These are phyloP conservation scores for Scutellaria barbata DNA, from an alignment of 257 asterid genomes.

Conservation along the genomic window DNA sequence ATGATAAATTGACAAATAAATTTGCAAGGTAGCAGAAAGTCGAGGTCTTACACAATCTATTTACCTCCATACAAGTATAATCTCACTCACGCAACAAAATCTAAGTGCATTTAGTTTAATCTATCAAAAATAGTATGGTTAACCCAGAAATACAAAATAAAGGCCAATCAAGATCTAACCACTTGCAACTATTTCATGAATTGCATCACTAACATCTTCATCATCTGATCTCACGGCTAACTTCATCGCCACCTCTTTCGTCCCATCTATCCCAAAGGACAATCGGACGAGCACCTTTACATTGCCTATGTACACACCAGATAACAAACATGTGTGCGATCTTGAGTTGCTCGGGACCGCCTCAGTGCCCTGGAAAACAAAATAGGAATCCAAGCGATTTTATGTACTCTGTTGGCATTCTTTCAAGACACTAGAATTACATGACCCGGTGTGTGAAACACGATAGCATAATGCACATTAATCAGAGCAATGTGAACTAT, in stretches of 20 bases:
- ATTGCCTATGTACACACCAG: conserved; percentile 91
- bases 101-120: conserved; percentile 12
- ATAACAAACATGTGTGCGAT: conserved; percentile 87
- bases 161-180: conserved; percentile 50
- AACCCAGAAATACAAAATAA: conserved; percentile 29
- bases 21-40: conserved; percentile 17
- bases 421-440: too few species aligned
- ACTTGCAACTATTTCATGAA: conserved; percentile 95
- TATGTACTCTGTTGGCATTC: too few species aligned
- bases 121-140: conserved; percentile 34
- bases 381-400: background rate
- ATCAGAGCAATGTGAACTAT: too few species aligned
- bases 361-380: conserved; percentile 80
- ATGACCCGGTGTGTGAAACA: too few species aligned
- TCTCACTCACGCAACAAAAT: conserved; percentile 37
- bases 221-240: conserved; percentile 93
- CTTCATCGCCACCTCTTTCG: conserved; percentile 97
- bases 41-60: conserved; percentile 5
- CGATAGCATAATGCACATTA: too few species aligned
- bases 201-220: conserved; percentile 75
- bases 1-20: conserved; percentile 29
- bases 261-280: conserved; percentile 81
- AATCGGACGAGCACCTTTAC: conserved; percentile 90
- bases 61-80: conserved; percentile 19
- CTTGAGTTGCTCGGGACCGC: conserved; percentile 81